A percentile compares a stretch with the other conserved stretches of the same genome.
phyloP scores from a whole-genome alignment of 805 yeast species.

The Myxozyma vanderwaltii region DNA sequence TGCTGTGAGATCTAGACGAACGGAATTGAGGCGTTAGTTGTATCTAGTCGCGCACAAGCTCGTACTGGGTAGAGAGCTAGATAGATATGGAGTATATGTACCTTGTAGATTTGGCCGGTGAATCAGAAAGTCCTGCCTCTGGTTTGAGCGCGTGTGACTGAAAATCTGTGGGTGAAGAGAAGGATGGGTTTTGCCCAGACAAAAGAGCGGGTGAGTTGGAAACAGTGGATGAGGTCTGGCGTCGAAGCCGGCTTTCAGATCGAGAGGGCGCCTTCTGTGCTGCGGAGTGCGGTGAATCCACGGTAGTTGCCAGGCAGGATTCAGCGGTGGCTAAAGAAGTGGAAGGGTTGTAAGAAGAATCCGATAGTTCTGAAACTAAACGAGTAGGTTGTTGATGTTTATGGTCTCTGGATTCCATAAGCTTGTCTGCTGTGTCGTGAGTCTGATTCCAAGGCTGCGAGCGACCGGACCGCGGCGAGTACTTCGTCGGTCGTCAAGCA shows the following conservation, averaged over 20 bases:
- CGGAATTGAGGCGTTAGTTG: background rate
- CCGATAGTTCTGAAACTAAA: background rate
- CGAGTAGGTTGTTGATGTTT: background rate
- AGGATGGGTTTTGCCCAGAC: background rate
- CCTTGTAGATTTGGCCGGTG: slow-evolving; percentile 21
- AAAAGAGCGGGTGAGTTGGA: background rate
- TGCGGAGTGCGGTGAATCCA: background rate
- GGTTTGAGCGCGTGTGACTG: background rate
- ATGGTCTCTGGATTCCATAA: slow-evolving; percentile 26
- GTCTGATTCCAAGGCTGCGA: background rate
- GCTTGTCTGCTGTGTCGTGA: slow-evolving; percentile 2
- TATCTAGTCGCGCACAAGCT: no score
- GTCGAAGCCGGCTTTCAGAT: slow-evolving; percentile 1
- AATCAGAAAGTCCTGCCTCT: background rate
- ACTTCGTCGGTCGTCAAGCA: background rate
- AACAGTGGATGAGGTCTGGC: background rate
- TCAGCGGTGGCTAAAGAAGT: slow-evolving; percentile 9
- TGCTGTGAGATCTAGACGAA: slow-evolving; percentile 8
- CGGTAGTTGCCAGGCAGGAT: slow-evolving; percentile 14
- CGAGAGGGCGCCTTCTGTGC: slow-evolving; percentile 1
- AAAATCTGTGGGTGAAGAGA: background rate
- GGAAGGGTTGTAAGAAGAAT: background rate
- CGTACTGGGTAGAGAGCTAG: no score
- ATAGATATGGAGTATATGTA: background rate
- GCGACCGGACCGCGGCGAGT: slow-evolving; percentile 4